These are phyloP conservation scores for Barbarea vulgaris DNA, from an alignment of 345 rosid genomes.

Conservation along the genomic window DNA sequence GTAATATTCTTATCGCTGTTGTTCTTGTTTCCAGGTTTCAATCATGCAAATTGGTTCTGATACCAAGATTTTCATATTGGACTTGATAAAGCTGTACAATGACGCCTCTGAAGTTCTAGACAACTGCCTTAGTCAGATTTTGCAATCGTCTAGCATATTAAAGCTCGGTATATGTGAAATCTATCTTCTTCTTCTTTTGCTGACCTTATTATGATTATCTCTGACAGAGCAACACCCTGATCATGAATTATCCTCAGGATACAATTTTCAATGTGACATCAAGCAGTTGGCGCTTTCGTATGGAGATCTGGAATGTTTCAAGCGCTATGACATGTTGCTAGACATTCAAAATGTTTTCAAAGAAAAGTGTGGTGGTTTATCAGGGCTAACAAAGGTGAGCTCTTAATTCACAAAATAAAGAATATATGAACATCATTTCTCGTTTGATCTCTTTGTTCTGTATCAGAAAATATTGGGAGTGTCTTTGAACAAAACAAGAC, in stretches of 20 bases:
- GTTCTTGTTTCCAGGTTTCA: conserved; percentile 69
- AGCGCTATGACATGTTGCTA: conserved; percentile 77
- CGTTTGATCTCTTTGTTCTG: conserved; percentile 3
- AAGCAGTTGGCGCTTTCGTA: conserved; percentile 69
- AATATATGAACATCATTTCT: neutral
- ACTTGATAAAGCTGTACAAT: conserved; percentile 76
- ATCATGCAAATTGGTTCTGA: conserved; percentile 90
- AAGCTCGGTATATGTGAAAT: conserved; percentile 73
- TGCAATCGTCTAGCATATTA: conserved; percentile 67
- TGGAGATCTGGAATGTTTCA: conserved; percentile 73
- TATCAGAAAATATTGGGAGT: conserved; percentile 83
- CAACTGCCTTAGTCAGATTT: conserved; percentile 69
- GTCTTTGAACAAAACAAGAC: conserved; percentile 86
- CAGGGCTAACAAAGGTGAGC: conserved; percentile 81
- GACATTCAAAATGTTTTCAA: conserved; percentile 78
- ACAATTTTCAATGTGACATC: conserved; percentile 80
- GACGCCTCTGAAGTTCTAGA: conserved; percentile 68
- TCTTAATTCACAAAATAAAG: conserved; percentile 1
- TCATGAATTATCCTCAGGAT: conserved; percentile 55
- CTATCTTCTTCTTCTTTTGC: conserved; percentile 10
- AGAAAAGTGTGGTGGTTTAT: conserved; percentile 75
- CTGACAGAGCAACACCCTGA: conserved; percentile 1
- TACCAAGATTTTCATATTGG: conserved; percentile 72
- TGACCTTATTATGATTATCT: neutral
- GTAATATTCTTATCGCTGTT: neutral